These are phyloP conservation scores for Malus sylvestris DNA, from an alignment of 306 rosid species.

Conservation along the genomic window DNA sequence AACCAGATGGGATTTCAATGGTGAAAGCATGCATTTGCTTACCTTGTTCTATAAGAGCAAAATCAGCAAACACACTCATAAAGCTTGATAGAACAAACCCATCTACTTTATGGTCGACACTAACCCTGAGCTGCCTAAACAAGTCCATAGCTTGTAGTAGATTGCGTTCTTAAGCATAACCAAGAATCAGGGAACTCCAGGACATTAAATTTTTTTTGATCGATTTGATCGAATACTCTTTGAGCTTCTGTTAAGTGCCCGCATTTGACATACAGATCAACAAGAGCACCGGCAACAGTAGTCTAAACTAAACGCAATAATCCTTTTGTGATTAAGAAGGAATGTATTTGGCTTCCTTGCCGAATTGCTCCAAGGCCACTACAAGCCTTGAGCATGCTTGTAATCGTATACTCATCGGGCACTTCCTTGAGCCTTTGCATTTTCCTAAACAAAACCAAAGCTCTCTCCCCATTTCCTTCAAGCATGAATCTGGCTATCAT, in stretches of 20 bases:
- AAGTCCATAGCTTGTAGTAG: constrained; percentile 41
- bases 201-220: constrained; percentile 41
- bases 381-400: constrained; percentile 55
- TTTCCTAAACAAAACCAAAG: constrained; percentile 35
- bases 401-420: constrained; percentile 49
- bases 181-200: constrained; percentile 55
- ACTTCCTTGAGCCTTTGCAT: constrained; percentile 44
- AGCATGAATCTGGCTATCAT: constrained; percentile 51
- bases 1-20: constrained; percentile 45
- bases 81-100: constrained; percentile 55
- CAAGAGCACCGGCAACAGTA: constrained; percentile 43
- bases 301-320: constrained; percentile 30
- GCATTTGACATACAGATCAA: constrained; percentile 55
- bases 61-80: constrained; percentile 54
- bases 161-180: constrained; percentile 55
- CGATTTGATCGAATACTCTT: constrained; percentile 42
- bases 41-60: constrained; percentile 52
- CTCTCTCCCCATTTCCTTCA: constrained; percentile 33
- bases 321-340: constrained; percentile 39
- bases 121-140: constrained; percentile 47
- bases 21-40: constrained; percentile 60
- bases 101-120: constrained; percentile 31
- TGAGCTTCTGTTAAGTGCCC: constrained; percentile 34
- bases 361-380: constrained; percentile 33
- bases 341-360: constrained; percentile 54